Base-by-base conservation (phyloP, 768 basidiomycete species). In the Lactifluus subvellereus region DNA sequence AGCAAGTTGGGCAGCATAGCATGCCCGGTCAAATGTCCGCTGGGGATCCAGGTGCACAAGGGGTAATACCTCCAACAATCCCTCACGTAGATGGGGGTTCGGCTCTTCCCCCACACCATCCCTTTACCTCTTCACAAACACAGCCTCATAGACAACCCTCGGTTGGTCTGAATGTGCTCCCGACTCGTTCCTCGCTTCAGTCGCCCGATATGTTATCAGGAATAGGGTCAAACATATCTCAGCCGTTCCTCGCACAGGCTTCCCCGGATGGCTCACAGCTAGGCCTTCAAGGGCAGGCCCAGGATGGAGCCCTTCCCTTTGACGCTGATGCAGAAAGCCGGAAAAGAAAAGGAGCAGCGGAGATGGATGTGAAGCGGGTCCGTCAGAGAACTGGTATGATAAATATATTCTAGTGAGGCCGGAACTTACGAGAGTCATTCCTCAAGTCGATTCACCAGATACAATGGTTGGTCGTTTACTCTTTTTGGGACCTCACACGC, bases 321-420 rank as follows among this genome's bases (percentile, higher is more conserved):
- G 88, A 90, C 57, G 78, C 78, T 63, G 88, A 89, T 59, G 66
- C 72, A n/a, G 84, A 86, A 60, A 82, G 80, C 18, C 78, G 84
- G 66, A 93, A 92, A 72, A 80, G 90, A 65, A 91, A 90, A 72
- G 75, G 87, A 66, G 84, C 85, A 53, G 77, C 70, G 57, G 87
- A 88, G 62, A 74, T 74, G 33, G 86, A 89, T 52, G 79, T 75
- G 52, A 93, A 93, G 72, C 82, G 90, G 68, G 84, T 75, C 54
- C 81, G 87, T 68, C 81, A 85, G 73, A 91, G 85, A 76, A 89
- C 80, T 68, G 88, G 90, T 88, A 66, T 72, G 83, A 37, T 33
- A 48, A 2, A 33, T 51, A 50, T 54, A 42, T 42, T 30, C 7
- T 16, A 37, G 27, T 18, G 35, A 33, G 18, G 30, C 20, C 4